These are phyloP conservation scores for Pseudozyma flocculosa DNA, from an alignment of 1,284 basidiomycete species.

Conservation along the genomic window DNA sequence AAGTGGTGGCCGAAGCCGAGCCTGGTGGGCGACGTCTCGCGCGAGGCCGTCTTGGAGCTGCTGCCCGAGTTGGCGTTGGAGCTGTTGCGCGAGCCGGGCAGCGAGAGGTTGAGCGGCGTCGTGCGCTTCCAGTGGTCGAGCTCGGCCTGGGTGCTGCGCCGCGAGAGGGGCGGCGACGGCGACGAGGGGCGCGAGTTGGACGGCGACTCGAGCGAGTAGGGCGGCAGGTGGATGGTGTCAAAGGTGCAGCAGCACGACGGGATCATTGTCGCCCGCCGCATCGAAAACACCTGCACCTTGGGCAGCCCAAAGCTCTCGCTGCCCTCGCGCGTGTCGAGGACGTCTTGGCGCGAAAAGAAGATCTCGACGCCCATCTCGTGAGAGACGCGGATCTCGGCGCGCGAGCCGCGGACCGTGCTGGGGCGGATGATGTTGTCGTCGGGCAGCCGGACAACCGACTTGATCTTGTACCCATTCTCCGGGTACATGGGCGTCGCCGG, in stretches of 20 bases:
- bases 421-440: slow-evolving; percentile 52
- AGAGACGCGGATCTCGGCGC: slow-evolving; percentile 50
- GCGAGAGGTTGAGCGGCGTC: slow-evolving; percentile 36
- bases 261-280: slow-evolving; percentile 45
- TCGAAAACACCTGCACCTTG: slow-evolving; percentile 56
- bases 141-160: slow-evolving; percentile 33
- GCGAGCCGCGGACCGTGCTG: slow-evolving; percentile 50
- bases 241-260: slow-evolving; percentile 51
- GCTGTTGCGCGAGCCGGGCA: slow-evolving; percentile 36
- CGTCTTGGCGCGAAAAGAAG: slow-evolving; percentile 51
- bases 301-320: slow-evolving; percentile 50
- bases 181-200: slow-evolving; percentile 41
- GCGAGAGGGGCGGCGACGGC: slow-evolving; percentile 26
- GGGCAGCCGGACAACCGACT: slow-evolving; percentile 50
- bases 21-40: slow-evolving; percentile 42
- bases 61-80: slow-evolving; percentile 16
- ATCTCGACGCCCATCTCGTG: slow-evolving; percentile 55
- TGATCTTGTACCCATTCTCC: slow-evolving; percentile 51
- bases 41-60: slow-evolving; percentile 30
- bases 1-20: slow-evolving; percentile 36
- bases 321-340: slow-evolving; percentile 43
- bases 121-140: slow-evolving; percentile 47
- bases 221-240: slow-evolving; percentile 55
- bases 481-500: slow-evolving; percentile 19
- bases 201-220: slow-evolving; percentile 52